Evolutionary conservation across 495 filamentous ascomycete genomes (phyloP).

Genomic region (Annulohypoxylon stygium): DNA sequence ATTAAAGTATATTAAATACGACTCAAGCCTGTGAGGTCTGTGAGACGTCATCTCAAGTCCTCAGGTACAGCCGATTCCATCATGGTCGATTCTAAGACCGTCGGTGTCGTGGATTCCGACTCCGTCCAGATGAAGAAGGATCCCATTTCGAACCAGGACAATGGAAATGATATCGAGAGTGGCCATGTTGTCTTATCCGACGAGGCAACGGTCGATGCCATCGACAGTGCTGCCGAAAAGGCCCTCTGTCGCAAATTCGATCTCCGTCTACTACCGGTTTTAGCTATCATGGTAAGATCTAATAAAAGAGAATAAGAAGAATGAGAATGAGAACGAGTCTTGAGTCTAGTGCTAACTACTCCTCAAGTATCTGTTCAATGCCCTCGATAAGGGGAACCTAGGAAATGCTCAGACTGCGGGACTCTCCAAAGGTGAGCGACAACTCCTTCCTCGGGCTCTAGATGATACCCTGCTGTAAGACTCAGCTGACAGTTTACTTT

Average conservation of each 20-base stretch:
- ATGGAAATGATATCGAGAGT: slow-evolving; percentile 44
- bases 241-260: slow-evolving; percentile 76
- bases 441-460: slow-evolving; percentile 46
- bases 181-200: slow-evolving; percentile 31
- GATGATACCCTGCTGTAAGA: not conserved
- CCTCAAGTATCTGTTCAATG: slow-evolving; percentile 67
- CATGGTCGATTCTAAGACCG: slow-evolving; percentile 24
- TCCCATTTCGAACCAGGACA: slow-evolving; percentile 11
- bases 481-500: slow-evolving; percentile 18
- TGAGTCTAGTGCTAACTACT: slow-evolving; percentile 5
- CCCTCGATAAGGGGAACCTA: slow-evolving; percentile 76
- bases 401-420: slow-evolving; percentile 77
- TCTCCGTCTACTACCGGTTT: slow-evolving; percentile 69
- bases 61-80: not conserved
- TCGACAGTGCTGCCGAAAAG: slow-evolving; percentile 65
- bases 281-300: slow-evolving; percentile 70
- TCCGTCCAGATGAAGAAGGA: slow-evolving; percentile 24
- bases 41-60: not conserved
- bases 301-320: not conserved
- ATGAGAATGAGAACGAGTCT: not conserved
- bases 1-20: no score
- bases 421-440: slow-evolving; percentile 60
- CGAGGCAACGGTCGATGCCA: slow-evolving; percentile 25
- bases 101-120: slow-evolving; percentile 22
- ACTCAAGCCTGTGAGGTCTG: no score